Conservation (phyloP, 768 basidiomycete species). For the Mycena indigotica region DNA sequence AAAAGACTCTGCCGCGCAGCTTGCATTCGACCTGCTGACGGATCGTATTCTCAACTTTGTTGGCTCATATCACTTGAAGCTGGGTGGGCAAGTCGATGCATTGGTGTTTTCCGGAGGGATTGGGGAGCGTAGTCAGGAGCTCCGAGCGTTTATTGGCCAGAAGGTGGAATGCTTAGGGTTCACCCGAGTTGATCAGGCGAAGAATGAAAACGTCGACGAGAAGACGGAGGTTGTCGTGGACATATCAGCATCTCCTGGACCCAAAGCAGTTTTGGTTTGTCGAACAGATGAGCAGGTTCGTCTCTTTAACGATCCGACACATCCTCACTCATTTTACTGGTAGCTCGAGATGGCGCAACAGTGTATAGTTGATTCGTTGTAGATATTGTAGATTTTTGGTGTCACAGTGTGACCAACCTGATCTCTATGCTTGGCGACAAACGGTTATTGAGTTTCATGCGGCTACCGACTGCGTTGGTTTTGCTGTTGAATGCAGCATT, state of each 20-base stretch:
- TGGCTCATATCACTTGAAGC: constrained; percentile 75
- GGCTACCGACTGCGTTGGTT: constrained; percentile 38
- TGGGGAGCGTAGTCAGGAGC: constrained; percentile 69
- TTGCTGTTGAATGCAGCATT: constrained; percentile 35
- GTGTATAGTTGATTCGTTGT: constrained; percentile 27
- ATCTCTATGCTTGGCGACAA: constrained; percentile 14
- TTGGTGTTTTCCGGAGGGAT: constrained; percentile 88
- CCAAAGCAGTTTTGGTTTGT: constrained; percentile 55
- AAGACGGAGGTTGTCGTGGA: constrained; percentile 48
- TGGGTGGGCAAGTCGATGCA: constrained; percentile 69
- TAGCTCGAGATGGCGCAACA: constrained; percentile 48
- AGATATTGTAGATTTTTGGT: not conserved
- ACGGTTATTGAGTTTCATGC: constrained; percentile 33
- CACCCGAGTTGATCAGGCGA: constrained; percentile 45
- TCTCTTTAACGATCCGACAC: constrained; percentile 3
- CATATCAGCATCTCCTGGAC: constrained; percentile 36
- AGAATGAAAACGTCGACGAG: constrained; percentile 44
- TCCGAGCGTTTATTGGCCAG: constrained; percentile 60
- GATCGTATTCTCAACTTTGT: constrained; percentile 76
- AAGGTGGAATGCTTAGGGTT: constrained; percentile 66
- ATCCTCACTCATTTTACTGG: not conserved
- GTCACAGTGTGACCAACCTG: not conserved
- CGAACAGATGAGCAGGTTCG: constrained; percentile 67
- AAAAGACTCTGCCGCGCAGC: constrained; percentile 41
- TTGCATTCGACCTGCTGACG: constrained; percentile 79